Percentiles rank a stretch among this genome's conserved stretches.
Conservation (phyloP, 371 early-diverging fungal species). For the Amoeboaphelidium protococcarum region DNA sequence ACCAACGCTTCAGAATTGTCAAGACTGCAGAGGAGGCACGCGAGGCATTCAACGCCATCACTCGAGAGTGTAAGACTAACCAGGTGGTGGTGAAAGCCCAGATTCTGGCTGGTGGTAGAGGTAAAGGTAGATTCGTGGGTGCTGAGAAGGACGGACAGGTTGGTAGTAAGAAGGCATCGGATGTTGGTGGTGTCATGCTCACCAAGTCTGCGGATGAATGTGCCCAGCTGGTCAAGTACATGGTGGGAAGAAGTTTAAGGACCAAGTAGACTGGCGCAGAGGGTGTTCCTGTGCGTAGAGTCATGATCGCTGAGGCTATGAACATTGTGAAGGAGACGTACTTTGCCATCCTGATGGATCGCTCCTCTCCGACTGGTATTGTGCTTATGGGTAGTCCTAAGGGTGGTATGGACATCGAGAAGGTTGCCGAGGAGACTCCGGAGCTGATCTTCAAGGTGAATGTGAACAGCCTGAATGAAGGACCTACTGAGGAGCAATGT, state of each 20-base stretch:
- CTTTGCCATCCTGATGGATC: conserved; percentile 93
- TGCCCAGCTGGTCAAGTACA: conserved; percentile 39
- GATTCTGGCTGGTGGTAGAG: conserved; percentile 94
- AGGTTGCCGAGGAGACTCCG: conserved; percentile 75
- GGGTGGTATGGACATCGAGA: conserved; percentile 94
- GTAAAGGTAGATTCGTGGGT: conserved; percentile 83
- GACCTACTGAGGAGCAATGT: conserved; percentile 30
- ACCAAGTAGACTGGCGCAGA: conserved; percentile 94
- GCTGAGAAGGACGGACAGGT: too few species aligned
- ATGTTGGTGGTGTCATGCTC: conserved; percentile 88
- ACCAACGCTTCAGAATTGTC: conserved; percentile 69
- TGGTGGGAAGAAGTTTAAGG: conserved; percentile 84
- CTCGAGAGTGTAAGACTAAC: too few species aligned
- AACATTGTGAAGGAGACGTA: conserved; percentile 88
- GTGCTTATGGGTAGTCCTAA: conserved; percentile 81
- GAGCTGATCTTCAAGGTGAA: conserved; percentile 65
- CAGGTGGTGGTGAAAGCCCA: conserved; percentile 78
- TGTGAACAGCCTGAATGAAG: conserved; percentile 42
- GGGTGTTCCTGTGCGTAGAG: conserved; percentile 15
- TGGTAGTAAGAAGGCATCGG: too few species aligned
- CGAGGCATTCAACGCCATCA: conserved; percentile 49
- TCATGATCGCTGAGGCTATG: conserved; percentile 36
- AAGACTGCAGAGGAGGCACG: conserved; percentile 66
- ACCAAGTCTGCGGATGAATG: conserved; percentile 24
- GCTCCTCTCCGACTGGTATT: conserved; percentile 66